A percentile compares a stretch with the other conserved stretches of the same genome.
These are phyloP conservation scores for Allium fistulosum DNA, from an alignment of 106 monocot species.

Conservation along the genomic window DNA sequence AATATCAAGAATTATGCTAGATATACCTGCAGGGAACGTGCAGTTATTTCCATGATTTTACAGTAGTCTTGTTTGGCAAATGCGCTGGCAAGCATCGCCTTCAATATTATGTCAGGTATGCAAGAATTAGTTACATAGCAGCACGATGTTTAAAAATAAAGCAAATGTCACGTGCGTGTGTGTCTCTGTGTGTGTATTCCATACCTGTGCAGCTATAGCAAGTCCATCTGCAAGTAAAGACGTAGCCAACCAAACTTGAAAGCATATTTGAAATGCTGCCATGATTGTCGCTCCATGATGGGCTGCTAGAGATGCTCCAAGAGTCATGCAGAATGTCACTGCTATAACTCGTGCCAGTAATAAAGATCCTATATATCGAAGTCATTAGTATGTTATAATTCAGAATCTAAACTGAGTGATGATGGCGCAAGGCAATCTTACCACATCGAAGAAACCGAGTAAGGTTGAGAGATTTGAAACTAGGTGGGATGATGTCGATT, in stretches of 20 bases:
- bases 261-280: constrained; percentile 88
- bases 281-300: constrained; percentile 61
- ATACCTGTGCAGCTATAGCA: constrained; percentile 92
- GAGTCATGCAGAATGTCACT: constrained; percentile 83
- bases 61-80: constrained; percentile 4
- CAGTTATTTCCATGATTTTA: not conserved
- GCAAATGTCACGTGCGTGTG: not conserved
- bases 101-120: not conserved
- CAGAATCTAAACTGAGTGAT: not conserved
- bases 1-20: not conserved
- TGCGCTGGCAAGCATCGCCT: constrained; percentile 85
- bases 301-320: constrained; percentile 78
- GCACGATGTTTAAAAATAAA: not conserved
- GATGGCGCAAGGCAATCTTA: not conserved
- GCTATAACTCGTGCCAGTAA: constrained; percentile 78
- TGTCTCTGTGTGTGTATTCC: not conserved
- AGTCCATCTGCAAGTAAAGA: constrained; percentile 94
- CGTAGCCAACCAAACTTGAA: constrained; percentile 83
- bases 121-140: not conserved
- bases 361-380: constrained; percentile 44
- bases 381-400: not conserved
- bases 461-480: constrained; percentile 58
- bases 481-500: constrained; percentile 62
- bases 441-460: constrained; percentile 46
- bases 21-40: constrained; percentile 4